Evolutionary conservation across 352 stramenopile species (phyloP).

Genomic region (Phytophthora pini): DNA sequence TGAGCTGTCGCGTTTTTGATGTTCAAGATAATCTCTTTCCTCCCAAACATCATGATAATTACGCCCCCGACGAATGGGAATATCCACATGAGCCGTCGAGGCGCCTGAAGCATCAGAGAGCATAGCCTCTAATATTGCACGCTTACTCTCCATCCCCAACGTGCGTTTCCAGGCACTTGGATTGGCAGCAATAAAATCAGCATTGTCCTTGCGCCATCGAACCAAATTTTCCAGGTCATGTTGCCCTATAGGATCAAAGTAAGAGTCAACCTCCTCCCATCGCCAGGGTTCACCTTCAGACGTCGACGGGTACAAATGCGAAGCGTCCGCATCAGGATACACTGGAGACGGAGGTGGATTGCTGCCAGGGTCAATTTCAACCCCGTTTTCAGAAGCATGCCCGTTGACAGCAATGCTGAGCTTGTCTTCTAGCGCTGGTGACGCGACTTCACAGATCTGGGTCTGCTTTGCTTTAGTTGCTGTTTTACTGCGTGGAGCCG

Average conservation of each 20-base stretch:
- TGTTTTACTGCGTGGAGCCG: slow-evolving; percentile 25
- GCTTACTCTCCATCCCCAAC: slow-evolving; percentile 33
- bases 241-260: slow-evolving; percentile 63
- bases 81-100: slow-evolving; percentile 32
- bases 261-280: slow-evolving; percentile 67
- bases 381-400: slow-evolving; percentile 13
- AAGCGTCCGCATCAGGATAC: slow-evolving; percentile 47
- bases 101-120: slow-evolving; percentile 46
- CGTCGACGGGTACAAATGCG: slow-evolving; percentile 48
- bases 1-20: slow-evolving; percentile 43
- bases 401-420: slow-evolving; percentile 31
- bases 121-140: slow-evolving; percentile 53
- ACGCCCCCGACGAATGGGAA: slow-evolving; percentile 55
- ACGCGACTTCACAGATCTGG: slow-evolving; percentile 17
- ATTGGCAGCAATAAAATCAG: slow-evolving; percentile 63
- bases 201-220: slow-evolving; percentile 57
- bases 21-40: slow-evolving; percentile 68
- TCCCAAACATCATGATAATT: slow-evolving; percentile 83
- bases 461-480: slow-evolving; percentile 26
- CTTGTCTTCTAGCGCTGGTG: slow-evolving; percentile 30
- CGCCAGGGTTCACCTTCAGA: slow-evolving; percentile 52
- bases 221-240: slow-evolving; percentile 61
- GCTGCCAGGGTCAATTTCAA: neutral
- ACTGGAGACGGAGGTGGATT: slow-evolving; percentile 46
- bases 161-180: slow-evolving; percentile 19